Base-by-base conservation (phyloP, 2,329 filamentous ascomycete genomes). In the Whalleya microplaca region DNA sequence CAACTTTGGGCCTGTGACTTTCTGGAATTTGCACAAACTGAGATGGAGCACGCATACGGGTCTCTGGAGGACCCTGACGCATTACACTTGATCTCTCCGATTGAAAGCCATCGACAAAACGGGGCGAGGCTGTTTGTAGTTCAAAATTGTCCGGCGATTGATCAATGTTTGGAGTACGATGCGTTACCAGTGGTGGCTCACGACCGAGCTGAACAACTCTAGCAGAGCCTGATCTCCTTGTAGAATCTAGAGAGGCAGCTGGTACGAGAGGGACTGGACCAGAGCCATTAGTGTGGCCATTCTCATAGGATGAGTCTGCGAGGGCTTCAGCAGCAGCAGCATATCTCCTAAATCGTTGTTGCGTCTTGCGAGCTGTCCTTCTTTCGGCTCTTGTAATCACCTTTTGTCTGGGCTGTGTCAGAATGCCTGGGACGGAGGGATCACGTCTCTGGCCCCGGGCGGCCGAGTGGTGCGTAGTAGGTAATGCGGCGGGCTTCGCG, bases 321-420 rank as follows among this genome's bases (percentile, higher is more conserved):
- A 71, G 63, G 42, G 67, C 67, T 57, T 72, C 66, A 52, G 70
- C 70, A 32, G 69, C 68, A 47, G 69, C 68, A 57, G 69, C 69
- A 55, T 72, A 72, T 66, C 70, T 66, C 57, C 68, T 72, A 59
- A 72, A 72, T 29, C 70, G 68, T 59, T 67, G 58, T 45, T 65
- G 67, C 14, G 67, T 65, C 56, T 67, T 69, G 45, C 66, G 67
- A 46, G 68, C 68, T 14, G 49, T 66, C 53, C 56, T 66, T 41
- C 56, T 66, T 49, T 72, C 69, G 21, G 63, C 65, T 42, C 58
- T 68, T 21, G 66, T 59, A 46, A 64, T 53, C 7, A 52, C 62
- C 20, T 59, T 69, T 32, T 65, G 64, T 47, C 62, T 62, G 42
- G 62, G 55, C 27, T 64, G 61, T n/a, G 65, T 64, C 16, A 56